These are phyloP conservation scores for Seminavis robusta DNA, from an alignment of 108 stramenopile species.

Conservation along the genomic window DNA sequence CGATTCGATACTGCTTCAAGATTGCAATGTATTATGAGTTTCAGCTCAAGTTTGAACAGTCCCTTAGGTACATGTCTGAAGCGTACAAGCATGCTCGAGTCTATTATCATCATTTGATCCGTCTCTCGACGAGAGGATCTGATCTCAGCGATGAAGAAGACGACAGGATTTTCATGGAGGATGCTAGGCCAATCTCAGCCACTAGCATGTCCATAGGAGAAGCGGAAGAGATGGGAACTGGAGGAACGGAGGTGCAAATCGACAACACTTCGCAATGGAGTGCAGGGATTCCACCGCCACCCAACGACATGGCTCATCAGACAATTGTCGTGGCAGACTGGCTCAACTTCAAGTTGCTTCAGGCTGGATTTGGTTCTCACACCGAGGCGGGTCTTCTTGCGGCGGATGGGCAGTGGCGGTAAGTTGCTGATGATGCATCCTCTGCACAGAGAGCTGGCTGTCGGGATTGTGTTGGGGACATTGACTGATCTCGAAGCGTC, in stretches of 20 bases:
- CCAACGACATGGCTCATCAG: constrained; percentile 63
- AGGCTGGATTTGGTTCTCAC: constrained; percentile 32
- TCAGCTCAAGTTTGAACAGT: constrained; percentile 45
- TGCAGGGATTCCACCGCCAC: constrained; percentile 6
- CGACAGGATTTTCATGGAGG: not conserved
- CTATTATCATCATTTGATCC: constrained; percentile 38
- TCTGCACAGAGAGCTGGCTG: too few relatives aligned
- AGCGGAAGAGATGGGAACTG: not conserved
- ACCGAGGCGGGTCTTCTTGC: constrained; percentile 37
- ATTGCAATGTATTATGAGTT: constrained; percentile 64
- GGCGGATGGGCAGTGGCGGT: constrained; percentile 56
- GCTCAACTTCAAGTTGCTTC: constrained; percentile 63
- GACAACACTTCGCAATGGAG: not conserved
- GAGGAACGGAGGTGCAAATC: not conserved
- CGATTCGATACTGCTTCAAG: constrained; percentile 65
- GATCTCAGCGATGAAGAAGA: not conserved
- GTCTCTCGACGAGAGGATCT: not conserved
- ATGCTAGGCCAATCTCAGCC: not conserved
- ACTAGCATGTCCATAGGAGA: too few relatives aligned
- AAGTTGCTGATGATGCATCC: constrained; percentile 53
- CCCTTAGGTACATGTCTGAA: constrained; percentile 39
- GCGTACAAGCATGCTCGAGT: constrained; percentile 41
- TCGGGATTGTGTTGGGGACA: too few relatives aligned
- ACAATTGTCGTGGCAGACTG: constrained; percentile 69
- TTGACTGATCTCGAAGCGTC: too few relatives aligned